A percentile compares a stretch with the other conserved stretches of the same genome.
Evolutionary conservation across 441 rosid species (phyloP).

Genomic region (Macaranga tanarius): DNA sequence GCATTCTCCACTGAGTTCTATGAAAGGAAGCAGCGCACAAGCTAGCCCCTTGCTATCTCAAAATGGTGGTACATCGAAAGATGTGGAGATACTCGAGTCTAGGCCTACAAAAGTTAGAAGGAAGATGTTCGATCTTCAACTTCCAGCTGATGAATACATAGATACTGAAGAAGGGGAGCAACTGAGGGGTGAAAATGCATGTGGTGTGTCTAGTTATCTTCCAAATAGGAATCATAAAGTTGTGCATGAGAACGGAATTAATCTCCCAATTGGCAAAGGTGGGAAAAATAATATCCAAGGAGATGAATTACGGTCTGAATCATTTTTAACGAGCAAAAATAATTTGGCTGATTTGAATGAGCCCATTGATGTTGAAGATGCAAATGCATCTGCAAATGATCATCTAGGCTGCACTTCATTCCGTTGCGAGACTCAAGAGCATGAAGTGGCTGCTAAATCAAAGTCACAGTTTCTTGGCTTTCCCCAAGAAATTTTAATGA

Average conservation of each 20-base stretch:
- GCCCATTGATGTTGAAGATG: conserved; percentile 66
- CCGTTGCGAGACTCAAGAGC: conserved; percentile 40
- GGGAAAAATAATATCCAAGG: conserved; percentile 43
- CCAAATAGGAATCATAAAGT: conserved; percentile 42
- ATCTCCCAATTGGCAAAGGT: conserved; percentile 32
- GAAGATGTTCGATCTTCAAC: conserved; percentile 88
- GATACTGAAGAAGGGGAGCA: conserved; percentile 64
- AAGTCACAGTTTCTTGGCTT: conserved; percentile 40
- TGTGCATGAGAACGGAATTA: conserved; percentile 36
- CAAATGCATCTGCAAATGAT: conserved; percentile 47
- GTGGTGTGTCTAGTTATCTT: conserved; percentile 44
- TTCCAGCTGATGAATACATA: conserved; percentile 85
- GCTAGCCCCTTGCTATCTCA: conserved; percentile 56
- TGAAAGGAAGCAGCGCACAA: conserved; percentile 56
- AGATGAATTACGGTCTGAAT: conserved; percentile 41
- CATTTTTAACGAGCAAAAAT: conserved; percentile 44
- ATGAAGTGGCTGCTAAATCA: conserved; percentile 35
- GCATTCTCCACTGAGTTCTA: conserved; percentile 65
- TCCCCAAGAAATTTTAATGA: conserved; percentile 41
- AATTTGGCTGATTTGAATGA: conserved; percentile 82
- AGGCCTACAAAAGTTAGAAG: conserved; percentile 71
- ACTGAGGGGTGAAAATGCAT: conserved; percentile 41
- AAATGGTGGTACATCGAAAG: conserved; percentile 59
- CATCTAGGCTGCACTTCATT: conserved; percentile 31
- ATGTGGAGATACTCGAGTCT: conserved; percentile 52